phyloP scores from a whole-genome alignment of 257 asterid genomes.

The Buddleja alternifolia region DNA sequence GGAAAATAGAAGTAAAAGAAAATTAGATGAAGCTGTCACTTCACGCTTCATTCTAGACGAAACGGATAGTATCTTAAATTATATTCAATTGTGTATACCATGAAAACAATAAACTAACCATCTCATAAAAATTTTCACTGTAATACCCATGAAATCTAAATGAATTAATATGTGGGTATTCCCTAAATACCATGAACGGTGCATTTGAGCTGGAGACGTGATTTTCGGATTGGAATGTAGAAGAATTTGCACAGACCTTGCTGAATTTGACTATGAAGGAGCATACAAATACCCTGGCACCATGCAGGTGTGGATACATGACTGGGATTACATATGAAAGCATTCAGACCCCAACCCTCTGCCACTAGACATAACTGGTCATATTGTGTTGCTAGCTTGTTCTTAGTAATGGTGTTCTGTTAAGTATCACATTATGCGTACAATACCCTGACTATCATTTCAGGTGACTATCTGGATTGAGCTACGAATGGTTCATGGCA shows the following conservation, averaged over 20 bases:
- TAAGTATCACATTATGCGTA: not conserved
- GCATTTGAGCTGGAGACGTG: constrained; percentile 15
- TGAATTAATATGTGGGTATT: constrained; percentile 16
- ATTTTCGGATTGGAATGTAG: not conserved
- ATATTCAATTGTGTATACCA: too few species aligned
- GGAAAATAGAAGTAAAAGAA: not conserved
- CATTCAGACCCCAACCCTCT: not conserved
- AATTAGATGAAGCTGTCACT: not conserved
- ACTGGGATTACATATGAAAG: not conserved
- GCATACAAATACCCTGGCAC: not conserved
- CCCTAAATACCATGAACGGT: constrained; percentile 2
- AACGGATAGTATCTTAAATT: too few species aligned
- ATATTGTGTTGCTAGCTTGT: not conserved
- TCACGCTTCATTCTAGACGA: too few species aligned
- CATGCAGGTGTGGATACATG: not conserved
- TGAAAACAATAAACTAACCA: too few species aligned
- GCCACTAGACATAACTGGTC: not conserved
- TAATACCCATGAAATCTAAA: constrained; percentile 7
- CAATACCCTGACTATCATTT: not conserved
- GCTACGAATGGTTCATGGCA: constrained; percentile 12
- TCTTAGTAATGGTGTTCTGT: not conserved
- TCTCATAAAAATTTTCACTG: too few species aligned
- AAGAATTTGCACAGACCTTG: not conserved
- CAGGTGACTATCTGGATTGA: not conserved
- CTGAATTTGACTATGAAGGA: constrained; percentile 3